Conservation (phyloP, 73 alveolate species). For the Effrenium voratum region DNA sequence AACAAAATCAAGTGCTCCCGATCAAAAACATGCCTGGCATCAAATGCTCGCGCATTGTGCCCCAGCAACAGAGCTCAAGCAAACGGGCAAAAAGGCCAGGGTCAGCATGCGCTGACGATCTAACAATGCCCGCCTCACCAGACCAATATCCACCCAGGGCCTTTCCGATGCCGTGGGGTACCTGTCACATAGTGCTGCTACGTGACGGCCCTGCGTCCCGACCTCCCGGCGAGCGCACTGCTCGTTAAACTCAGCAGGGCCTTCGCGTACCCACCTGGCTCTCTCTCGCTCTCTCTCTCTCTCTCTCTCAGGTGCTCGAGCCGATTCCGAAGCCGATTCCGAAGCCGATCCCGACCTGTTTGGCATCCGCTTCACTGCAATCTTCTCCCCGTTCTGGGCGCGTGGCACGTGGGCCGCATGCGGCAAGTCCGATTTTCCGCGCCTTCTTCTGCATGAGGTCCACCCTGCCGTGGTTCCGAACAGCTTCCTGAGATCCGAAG, state of each 20-base stretch:
- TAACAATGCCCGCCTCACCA: constrained; percentile 64
- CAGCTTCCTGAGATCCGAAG: constrained; percentile 50
- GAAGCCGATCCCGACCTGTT: constrained; percentile 45
- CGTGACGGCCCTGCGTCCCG: neutral
- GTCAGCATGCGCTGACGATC: too few species aligned
- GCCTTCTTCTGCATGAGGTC: constrained; percentile 76
- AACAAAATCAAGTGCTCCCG: too few species aligned
- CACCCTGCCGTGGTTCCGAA: constrained; percentile 66
- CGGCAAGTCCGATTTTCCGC: neutral
- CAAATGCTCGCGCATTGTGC: too few species aligned
- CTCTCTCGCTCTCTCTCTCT: neutral
- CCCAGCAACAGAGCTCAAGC: too few species aligned
- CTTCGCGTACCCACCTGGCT: constrained; percentile 83
- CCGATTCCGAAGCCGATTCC: neutral
- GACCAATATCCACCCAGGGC: constrained; percentile 84
- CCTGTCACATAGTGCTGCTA: neutral
- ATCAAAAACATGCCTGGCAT: too few species aligned
- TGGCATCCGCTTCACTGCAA: constrained; percentile 87
- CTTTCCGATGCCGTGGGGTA: constrained; percentile 79
- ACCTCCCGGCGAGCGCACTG: constrained; percentile 15
- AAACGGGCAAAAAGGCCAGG: too few species aligned
- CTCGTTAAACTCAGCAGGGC: constrained; percentile 73
- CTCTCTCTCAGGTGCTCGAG: neutral
- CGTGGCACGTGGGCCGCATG: neutral
- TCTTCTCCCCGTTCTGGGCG: constrained; percentile 87